phyloP scores from a whole-genome alignment of 139 green algal genomes.

The Chlorella sp. region DNA sequence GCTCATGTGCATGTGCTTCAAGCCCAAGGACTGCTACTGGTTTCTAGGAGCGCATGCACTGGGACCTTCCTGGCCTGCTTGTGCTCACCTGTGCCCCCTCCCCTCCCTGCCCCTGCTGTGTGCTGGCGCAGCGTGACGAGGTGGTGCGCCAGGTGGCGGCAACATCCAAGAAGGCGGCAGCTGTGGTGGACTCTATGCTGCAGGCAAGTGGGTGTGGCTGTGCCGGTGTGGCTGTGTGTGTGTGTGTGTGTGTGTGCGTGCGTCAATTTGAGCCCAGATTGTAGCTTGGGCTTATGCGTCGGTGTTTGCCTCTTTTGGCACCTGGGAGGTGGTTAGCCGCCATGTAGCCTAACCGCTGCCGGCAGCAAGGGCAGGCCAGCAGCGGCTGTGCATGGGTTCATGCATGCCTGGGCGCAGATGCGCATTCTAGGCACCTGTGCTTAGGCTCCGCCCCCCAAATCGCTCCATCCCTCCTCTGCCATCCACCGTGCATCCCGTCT shows the following conservation, averaged over 20 bases:
- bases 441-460: no score
- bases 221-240: not conserved
- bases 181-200: constrained; percentile 74
- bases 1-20: no score
- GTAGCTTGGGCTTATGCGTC: not conserved
- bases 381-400: not conserved
- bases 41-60: no score
- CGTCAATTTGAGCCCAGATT: not conserved
- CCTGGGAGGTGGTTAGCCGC: no score
- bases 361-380: not conserved
- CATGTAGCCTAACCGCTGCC: no score
- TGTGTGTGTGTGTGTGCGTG: not conserved
- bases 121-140: constrained; percentile 44
- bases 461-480: not conserved
- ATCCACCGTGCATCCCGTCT: not conserved
- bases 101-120: not conserved
- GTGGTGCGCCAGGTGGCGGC: constrained; percentile 42
- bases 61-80: not conserved
- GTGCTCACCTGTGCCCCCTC: not conserved
- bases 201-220: constrained; percentile 31
- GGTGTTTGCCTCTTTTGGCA: no score
- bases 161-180: constrained; percentile 47
- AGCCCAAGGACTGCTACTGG: no score
- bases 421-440: not conserved
- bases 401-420: not conserved